Evolutionary conservation across 1,139 yeast species (phyloP).

Genomic region (Kodamaea alishanica): DNA sequence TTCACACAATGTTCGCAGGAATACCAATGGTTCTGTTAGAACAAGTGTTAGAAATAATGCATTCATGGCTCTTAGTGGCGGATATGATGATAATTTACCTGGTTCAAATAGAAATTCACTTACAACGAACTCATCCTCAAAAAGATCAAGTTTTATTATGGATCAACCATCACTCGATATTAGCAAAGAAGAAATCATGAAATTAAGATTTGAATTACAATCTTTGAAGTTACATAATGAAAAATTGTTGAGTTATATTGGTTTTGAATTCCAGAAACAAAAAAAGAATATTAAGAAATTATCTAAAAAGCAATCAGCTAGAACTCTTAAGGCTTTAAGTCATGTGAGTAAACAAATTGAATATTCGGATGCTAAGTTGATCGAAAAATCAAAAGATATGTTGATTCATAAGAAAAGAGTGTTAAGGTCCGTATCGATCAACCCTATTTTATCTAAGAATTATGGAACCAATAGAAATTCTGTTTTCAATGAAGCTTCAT

Average conservation of each 20-base stretch:
- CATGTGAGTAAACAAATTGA: slow-evolving; percentile 31
- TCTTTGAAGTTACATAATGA: slow-evolving; percentile 55
- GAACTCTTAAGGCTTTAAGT: slow-evolving; percentile 17
- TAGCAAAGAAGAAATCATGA: slow-evolving; percentile 49
- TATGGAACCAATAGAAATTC: slow-evolving; percentile 14
- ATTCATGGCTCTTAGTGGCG: slow-evolving; percentile 24
- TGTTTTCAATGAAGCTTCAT: not conserved
- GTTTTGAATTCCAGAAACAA: slow-evolving; percentile 52
- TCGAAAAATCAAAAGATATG: slow-evolving; percentile 40
- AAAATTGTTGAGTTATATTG: slow-evolving; percentile 53
- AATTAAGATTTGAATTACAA: slow-evolving; percentile 51
- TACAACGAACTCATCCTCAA: slow-evolving; percentile 26
- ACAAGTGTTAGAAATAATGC: slow-evolving; percentile 22
- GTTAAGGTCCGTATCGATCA: slow-evolving; percentile 43
- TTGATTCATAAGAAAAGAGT: slow-evolving; percentile 45
- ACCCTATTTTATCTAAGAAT: slow-evolving; percentile 35
- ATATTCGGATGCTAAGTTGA: slow-evolving; percentile 54
- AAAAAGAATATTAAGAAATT: slow-evolving; percentile 41
- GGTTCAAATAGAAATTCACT: slow-evolving; percentile 23
- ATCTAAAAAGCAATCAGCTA: slow-evolving; percentile 34
- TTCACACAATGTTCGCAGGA: not conserved
- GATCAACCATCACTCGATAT: slow-evolving; percentile 33
- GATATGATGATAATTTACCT: slow-evolving; percentile 8
- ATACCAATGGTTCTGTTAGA: slow-evolving; percentile 1
- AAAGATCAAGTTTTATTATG: slow-evolving; percentile 37